Percentiles rank a stretch among this genome's conserved stretches.
Evolutionary conservation across 306 rosid genomes (phyloP).

Genomic region (Alnus glutinosa): DNA sequence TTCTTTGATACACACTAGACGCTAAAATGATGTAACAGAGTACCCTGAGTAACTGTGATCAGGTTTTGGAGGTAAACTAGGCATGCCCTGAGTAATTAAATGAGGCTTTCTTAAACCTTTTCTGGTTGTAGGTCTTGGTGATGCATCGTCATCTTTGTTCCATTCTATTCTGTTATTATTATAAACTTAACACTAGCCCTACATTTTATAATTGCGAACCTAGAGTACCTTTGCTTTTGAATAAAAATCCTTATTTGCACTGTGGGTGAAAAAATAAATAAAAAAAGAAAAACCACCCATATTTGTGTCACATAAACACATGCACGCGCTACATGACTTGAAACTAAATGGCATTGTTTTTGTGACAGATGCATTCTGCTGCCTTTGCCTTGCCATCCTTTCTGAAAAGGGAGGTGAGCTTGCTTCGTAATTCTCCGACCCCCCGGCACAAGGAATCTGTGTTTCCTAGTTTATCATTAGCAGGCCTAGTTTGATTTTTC

Average conservation of each 20-base stretch:
- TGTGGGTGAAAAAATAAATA: background rate
- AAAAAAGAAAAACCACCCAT: background rate
- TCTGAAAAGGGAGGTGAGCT: constrained; percentile 67
- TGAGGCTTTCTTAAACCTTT: background rate
- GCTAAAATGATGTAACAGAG: no score
- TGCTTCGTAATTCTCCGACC: constrained; percentile 28
- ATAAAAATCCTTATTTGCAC: background rate
- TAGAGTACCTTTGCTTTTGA: background rate
- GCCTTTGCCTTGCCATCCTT: constrained; percentile 86
- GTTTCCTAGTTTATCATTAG: constrained; percentile 12
- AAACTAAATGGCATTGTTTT: background rate
- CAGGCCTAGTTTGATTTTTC: constrained; percentile 3
- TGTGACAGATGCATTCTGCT: constrained; percentile 75
- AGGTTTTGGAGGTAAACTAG: background rate
- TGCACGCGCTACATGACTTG: background rate
- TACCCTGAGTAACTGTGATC: no score
- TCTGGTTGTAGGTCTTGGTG: constrained; percentile 1
- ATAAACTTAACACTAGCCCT: background rate
- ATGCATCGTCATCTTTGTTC: background rate
- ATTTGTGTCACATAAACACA: background rate
- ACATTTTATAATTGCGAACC: background rate
- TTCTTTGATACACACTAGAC: background rate
- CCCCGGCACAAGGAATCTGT: background rate
- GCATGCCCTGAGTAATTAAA: background rate
- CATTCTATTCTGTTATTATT: background rate